Base-by-base conservation (phyloP, 192 early-diverging fungal genomes). In the Radiomyces spectabilis region DNA sequence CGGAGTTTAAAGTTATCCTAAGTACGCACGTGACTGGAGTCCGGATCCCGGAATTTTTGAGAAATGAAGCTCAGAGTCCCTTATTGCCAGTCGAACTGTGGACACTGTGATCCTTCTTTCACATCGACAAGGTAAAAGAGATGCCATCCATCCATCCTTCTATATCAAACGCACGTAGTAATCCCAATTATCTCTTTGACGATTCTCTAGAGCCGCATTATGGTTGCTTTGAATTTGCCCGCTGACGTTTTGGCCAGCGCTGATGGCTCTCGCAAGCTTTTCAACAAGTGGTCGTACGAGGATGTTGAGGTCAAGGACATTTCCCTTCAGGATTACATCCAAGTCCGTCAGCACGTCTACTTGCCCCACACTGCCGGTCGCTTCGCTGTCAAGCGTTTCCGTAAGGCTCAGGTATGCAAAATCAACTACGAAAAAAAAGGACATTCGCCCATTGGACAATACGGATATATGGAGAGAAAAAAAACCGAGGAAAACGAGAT, bases 321-420 rank as follows among this genome's bases (percentile, higher is more conserved):
- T 57, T 84, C 88, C 34, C 75, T 91, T 64, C 73, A 73, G 47
- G 94, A 96, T 75, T 96, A 96, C 83, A 75, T 96, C 61, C 87
- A 89, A 77, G 77, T 96, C 75, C 81, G 82, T 60, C 83, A 85
- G 73, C 89, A 86, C 47, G 87, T 94, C 59, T 98, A 96, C 83
- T 80, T 93, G 67, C 92, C 95, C 59, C 95, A 98, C 88, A 95
- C 95, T 59, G 95, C 93, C 55, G 95, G 95, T 58, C 92, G 95
- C 71, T 98, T 93, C 80, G 93, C 95, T 65, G 71, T 83, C 56
- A 92, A 93, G 81, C 79, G 91, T 74, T 97, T 97, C 85, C 84
- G 95, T 67, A 97, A 97, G 87, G 90, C 91, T 54, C 91, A 93
- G 69, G 83, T 85, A 71, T n/a, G n/a, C n/a, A n/a, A n/a, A n/a